phyloP scores from a whole-genome alignment of 768 basidiomycete species.

The Sporobolomyces roseus region DNA sequence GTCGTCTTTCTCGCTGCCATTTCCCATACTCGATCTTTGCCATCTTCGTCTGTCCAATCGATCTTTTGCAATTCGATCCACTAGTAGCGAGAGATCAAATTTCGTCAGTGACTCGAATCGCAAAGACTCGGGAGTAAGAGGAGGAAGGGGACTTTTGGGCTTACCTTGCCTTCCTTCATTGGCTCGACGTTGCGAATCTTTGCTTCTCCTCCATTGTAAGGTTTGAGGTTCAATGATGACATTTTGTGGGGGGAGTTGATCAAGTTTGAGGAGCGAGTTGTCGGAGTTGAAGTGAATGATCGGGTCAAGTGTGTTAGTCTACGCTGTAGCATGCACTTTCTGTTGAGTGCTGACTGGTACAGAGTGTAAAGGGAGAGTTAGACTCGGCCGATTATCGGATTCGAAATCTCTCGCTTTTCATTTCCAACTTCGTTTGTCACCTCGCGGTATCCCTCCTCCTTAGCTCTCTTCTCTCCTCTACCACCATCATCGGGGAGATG shows the following conservation, averaged over 20 bases:
- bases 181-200: conserved; percentile 13
- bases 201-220: conserved; percentile 4
- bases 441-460: neutral
- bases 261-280: no score
- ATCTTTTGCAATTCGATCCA: conserved; percentile 83
- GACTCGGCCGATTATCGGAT: no score
- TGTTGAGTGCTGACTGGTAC: no score
- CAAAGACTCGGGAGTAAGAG: neutral
- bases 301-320: no score
- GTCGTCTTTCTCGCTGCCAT: conserved; percentile 77
- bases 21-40: conserved; percentile 82
- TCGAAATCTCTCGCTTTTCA: no score
- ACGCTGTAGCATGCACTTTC: no score
- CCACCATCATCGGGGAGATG: neutral
- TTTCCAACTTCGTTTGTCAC: no score
- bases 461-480: neutral
- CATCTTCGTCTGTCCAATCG: conserved; percentile 71
- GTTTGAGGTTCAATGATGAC: conserved; percentile 16
- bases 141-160: no score
- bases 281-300: neutral
- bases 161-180: conserved; percentile 27
- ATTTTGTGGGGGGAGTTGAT: no score
- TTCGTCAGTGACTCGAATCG: neutral
- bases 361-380: no score
- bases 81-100: conserved; percentile 11